Evolutionary conservation across 2,329 filamentous ascomycete species (phyloP).

Genomic region (Emydomyces testavorans): DNA sequence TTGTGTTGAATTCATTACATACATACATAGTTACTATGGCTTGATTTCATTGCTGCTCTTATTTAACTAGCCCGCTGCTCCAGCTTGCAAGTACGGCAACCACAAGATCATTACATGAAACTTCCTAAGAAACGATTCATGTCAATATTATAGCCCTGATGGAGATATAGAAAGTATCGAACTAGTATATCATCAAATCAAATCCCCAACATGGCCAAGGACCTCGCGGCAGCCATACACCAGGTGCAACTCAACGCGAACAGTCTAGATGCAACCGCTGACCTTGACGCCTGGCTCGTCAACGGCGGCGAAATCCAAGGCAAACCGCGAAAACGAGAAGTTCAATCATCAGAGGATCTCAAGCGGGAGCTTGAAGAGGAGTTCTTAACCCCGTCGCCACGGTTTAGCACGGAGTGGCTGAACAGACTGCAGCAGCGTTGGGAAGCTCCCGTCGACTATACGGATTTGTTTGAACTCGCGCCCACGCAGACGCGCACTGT

Average conservation of each 20-base stretch:
- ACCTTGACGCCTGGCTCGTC: slow-evolving; percentile 10
- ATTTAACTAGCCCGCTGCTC: too few relatives aligned
- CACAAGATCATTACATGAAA: too few relatives aligned
- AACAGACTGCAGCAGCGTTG: slow-evolving; percentile 81
- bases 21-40: too few relatives aligned
- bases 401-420: slow-evolving; percentile 76
- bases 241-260: slow-evolving; percentile 8
- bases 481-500: slow-evolving; percentile 91
- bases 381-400: slow-evolving; percentile 66
- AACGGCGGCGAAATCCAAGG: background rate
- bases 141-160: too few relatives aligned
- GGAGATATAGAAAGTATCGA: background rate
- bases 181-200: background rate
- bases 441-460: slow-evolving; percentile 69
- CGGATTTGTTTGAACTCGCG: slow-evolving; percentile 74
- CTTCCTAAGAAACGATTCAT: too few relatives aligned
- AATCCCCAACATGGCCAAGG: slow-evolving; percentile 5
- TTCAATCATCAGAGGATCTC: slow-evolving; percentile 47
- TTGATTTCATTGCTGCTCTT: background rate
- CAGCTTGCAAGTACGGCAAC: background rate
- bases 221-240: slow-evolving; percentile 11
- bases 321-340: slow-evolving; percentile 9
- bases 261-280: slow-evolving; percentile 5
- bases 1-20: too few relatives aligned
- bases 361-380: slow-evolving; percentile 61